Percentiles rank a stretch among this genome's conserved stretches.
Evolutionary conservation across 2,329 filamentous ascomycete genomes (phyloP).

Genomic region (Acrocalymma vagum): DNA sequence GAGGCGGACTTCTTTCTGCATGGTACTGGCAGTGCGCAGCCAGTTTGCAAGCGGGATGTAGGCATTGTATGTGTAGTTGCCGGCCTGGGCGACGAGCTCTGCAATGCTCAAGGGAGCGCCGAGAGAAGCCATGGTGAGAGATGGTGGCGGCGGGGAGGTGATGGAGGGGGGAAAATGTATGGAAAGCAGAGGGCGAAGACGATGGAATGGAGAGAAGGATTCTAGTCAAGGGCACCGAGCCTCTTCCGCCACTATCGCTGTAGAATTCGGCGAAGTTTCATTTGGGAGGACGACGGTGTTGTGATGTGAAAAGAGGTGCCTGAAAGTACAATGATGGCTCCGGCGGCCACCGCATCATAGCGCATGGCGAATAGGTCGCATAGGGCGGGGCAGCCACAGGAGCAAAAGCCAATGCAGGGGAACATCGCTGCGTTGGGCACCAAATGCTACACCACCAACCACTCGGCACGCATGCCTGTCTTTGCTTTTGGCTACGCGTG

Average conservation of each 20-base stretch:
- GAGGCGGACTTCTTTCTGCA: slow-evolving; percentile 78
- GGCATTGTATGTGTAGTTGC: slow-evolving; percentile 82
- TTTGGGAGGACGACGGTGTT: slow-evolving; percentile 25
- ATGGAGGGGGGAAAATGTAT: slow-evolving; percentile 5
- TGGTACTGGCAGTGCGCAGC: slow-evolving; percentile 79
- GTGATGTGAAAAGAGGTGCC: slow-evolving; percentile 20
- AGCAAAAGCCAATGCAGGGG: too few species aligned
- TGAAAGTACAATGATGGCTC: too few species aligned
- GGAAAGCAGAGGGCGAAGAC: background rate
- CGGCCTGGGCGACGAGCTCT: slow-evolving; percentile 78
- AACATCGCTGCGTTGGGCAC: too few species aligned
- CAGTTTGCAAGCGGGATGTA: slow-evolving; percentile 81
- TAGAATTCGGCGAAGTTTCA: slow-evolving; percentile 34
- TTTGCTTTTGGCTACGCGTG: too few species aligned
- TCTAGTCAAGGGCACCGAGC: slow-evolving; percentile 1
- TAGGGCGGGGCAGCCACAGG: too few species aligned
- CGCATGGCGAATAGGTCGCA: too few species aligned
- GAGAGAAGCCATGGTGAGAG: slow-evolving; percentile 40
- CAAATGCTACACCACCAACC: too few species aligned
- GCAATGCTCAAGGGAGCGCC: slow-evolving; percentile 72
- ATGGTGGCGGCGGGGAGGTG: slow-evolving; percentile 9
- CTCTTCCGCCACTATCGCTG: slow-evolving; percentile 28
- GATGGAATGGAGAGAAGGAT: background rate
- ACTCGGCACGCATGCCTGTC: too few species aligned
- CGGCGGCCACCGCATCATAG: slow-evolving; percentile 3